A percentile compares a stretch with the other conserved stretches of the same genome.
Evolutionary conservation across 163 green algal species (phyloP).

Genomic region (Volvox carteri): DNA sequence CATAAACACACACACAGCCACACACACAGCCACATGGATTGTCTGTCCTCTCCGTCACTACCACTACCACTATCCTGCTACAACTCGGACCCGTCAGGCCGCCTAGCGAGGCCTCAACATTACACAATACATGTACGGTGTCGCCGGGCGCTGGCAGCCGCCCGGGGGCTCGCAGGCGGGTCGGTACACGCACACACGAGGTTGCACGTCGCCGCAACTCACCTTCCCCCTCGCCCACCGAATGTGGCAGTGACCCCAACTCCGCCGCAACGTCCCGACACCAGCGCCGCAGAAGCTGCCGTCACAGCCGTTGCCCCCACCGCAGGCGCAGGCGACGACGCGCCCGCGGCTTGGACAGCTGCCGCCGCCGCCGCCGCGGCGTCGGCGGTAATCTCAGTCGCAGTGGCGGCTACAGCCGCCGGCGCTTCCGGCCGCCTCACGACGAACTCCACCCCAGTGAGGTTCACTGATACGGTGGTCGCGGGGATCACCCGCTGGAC

Average conservation of each 20-base stretch:
- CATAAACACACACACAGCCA: no score
- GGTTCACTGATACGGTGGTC: neutral
- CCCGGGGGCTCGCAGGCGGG: no score
- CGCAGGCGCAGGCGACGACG: neutral
- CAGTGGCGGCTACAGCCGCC: neutral
- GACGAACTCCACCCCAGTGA: neutral
- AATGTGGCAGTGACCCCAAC: neutral
- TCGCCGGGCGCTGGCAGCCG: no score
- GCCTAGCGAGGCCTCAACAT: neutral
- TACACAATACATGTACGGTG: neutral
- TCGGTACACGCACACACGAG: no score
- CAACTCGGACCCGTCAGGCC: neutral
- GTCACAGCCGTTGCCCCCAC: neutral
- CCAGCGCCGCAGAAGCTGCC: neutral
- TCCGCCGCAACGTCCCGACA: neutral
- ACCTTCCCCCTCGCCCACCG: neutral
- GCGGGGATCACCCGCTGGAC: neutral
- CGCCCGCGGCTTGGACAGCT: neutral
- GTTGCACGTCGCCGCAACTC: neutral
- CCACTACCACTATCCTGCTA: neutral
- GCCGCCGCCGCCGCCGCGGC: neutral
- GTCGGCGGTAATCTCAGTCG: neutral
- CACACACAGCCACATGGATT: no score
- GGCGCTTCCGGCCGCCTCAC: neutral
- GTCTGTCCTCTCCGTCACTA: no score